Percentiles rank a stretch among this genome's conserved stretches.
phyloP scores from a whole-genome alignment of 1,284 basidiomycete species.

The Ganoderma sinense region DNA sequence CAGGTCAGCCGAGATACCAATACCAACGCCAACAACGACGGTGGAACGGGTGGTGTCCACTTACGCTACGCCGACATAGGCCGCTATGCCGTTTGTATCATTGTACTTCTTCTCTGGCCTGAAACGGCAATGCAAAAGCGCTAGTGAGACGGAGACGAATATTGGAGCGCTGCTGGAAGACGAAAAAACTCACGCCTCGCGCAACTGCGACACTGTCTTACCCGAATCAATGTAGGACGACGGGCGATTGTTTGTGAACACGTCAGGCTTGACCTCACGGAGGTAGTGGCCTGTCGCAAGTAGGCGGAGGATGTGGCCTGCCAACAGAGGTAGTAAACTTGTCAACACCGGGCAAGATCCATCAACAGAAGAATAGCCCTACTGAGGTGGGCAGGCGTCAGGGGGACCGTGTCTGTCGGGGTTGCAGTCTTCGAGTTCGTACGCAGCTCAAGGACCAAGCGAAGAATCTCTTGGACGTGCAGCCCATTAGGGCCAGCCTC shows the following conservation, averaged over 20 bases:
- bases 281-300: constrained; percentile 41
- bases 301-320: constrained; percentile 38
- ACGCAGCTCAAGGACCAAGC: constrained; percentile 15
- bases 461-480: constrained; percentile 33
- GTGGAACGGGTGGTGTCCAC: not conserved
- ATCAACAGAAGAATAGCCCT: not conserved
- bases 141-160: not conserved
- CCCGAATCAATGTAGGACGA: constrained; percentile 59
- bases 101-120: constrained; percentile 35
- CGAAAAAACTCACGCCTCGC: constrained; percentile 36
- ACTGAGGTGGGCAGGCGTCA: constrained; percentile 15
- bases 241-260: constrained; percentile 43
- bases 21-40: too few species aligned
- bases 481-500: constrained; percentile 43
- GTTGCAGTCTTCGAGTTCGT: constrained; percentile 22
- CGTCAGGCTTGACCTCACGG: constrained; percentile 39
- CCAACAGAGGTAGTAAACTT: not conserved
- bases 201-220: constrained; percentile 50
- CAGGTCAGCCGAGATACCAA: too few species aligned
- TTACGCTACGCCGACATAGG: constrained; percentile 26
- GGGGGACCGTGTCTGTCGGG: constrained; percentile 13
- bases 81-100: constrained; percentile 35
- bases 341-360: too few species aligned
- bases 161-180: too few species aligned
- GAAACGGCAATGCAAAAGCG: not conserved